Base-by-base conservation (phyloP, 2,329 filamentous ascomycete genomes). In the Apiospora rasikravindrae region DNA sequence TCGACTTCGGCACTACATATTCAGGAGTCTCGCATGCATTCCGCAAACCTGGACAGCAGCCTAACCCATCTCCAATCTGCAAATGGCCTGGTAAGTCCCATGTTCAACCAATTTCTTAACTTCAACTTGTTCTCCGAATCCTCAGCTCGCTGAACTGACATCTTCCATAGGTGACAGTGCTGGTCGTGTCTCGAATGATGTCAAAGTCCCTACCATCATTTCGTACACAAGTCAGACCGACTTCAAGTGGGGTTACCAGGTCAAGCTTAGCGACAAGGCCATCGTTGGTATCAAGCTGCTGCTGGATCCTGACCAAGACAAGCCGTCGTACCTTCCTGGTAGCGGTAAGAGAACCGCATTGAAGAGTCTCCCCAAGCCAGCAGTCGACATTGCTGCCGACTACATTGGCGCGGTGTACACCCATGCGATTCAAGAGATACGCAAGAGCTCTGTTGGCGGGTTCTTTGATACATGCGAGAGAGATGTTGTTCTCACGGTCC, bases 401-500 rank as follows among this genome's bases (percentile, higher is more conserved):
- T 71, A 45, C 45, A 71, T 71, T 19, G 49, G 67, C 7, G 71
- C 71, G 8, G 69, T 71, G 3, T 71, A 71, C 42, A 40, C n/a
- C 0, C 51, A 71, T 51, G 71, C 71, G 4, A 40, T 71, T 2
- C 1, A 67, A 10, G 40, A 64, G 37, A 71, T 71, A 5, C 24
- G 68, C 37, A 47, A 51, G n/a, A 16, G 47, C 7, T 40, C 47
- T 29, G 67, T 71, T n/a, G 53, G 69, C 11, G 44, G 53, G 0
- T 72, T 70, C 45, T 72, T 72, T 45, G 51, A 72, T 42, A 44
- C 29, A 2, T 72, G 71, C 29, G 53, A 67, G 29, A 70, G 70
- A 26, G 51, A 70, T 1, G 40, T 70, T 24, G n/a, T 70, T 14
- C 26, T 72, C 14, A 72, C 68, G 0, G 71, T 72, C 22, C 71